These are phyloP conservation scores for Sphagnum fallax DNA, from an alignment of 228 moss, liverwort and hornwort species.

Conservation along the genomic window DNA sequence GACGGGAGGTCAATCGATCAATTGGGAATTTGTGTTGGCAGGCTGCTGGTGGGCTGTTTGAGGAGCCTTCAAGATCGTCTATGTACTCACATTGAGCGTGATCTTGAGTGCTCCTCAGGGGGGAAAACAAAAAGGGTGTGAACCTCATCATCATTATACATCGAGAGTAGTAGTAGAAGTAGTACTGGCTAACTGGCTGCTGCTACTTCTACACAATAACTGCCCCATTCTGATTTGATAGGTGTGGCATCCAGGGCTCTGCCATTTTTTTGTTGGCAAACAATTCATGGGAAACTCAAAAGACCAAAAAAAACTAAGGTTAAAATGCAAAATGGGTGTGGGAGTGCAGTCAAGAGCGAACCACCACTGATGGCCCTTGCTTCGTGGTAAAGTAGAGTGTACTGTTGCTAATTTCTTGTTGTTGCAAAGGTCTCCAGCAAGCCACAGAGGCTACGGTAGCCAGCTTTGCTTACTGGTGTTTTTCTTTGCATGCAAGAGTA, in stretches of 20 bases:
- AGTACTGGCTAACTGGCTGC: too few species aligned
- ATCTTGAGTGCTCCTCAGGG: constrained; percentile 56
- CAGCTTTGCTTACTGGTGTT: too few species aligned
- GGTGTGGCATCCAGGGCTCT: too few species aligned
- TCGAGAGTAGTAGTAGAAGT: too few species aligned
- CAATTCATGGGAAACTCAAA: too few species aligned
- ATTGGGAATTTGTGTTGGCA: not conserved
- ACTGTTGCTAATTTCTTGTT: constrained; percentile 28
- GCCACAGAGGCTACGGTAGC: too few species aligned
- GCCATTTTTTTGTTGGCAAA: not conserved
- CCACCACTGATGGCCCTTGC: constrained; percentile 73
- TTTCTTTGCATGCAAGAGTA: not conserved
- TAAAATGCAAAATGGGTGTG: constrained; percentile 1
- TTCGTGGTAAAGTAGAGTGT: constrained; percentile 49
- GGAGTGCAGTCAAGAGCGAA: constrained; percentile 67
- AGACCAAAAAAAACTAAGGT: too few species aligned
- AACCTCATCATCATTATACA: too few species aligned
- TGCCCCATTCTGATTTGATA: too few species aligned
- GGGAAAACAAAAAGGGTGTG: constrained; percentile 15
- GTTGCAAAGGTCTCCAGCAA: constrained; percentile 33
- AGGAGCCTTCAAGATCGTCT: constrained; percentile 3
- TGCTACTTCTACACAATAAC: too few species aligned
- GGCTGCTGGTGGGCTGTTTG: constrained; percentile 3
- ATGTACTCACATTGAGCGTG: constrained; percentile 48
- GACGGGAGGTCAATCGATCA: not conserved